These are phyloP conservation scores for Hypoxylon sp. DNA, from an alignment of 2,329 filamentous ascomycete species.

Conservation along the genomic window DNA sequence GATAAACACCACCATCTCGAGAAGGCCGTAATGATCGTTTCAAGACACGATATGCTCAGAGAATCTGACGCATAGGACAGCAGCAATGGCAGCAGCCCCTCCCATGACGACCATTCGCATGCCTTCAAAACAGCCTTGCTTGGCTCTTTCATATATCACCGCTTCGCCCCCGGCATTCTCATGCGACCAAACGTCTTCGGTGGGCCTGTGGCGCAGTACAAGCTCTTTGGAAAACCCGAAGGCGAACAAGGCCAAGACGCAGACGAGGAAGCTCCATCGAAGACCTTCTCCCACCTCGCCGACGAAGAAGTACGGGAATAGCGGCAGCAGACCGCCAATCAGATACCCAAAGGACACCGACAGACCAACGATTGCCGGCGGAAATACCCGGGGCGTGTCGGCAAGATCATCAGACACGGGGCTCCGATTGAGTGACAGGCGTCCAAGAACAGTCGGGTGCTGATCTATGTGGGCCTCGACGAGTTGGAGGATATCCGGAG, in stretches of 20 bases:
- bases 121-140: slow-evolving; percentile 55
- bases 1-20: not conserved
- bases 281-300: slow-evolving; percentile 57
- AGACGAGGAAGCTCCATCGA: slow-evolving; percentile 66
- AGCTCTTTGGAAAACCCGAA: slow-evolving; percentile 74
- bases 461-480: slow-evolving; percentile 37
- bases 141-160: slow-evolving; percentile 43
- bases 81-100: slow-evolving; percentile 62
- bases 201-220: slow-evolving; percentile 39
- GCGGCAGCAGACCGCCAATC: slow-evolving; percentile 73
- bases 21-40: not conserved
- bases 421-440: slow-evolving; percentile 7
- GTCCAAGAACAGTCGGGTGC: slow-evolving; percentile 22
- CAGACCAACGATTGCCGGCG: slow-evolving; percentile 63
- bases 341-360: slow-evolving; percentile 76
- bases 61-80: slow-evolving; percentile 60
- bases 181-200: slow-evolving; percentile 29
- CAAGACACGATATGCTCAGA: slow-evolving; percentile 48
- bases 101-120: slow-evolving; percentile 65
- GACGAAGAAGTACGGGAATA: slow-evolving; percentile 73
- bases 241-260: slow-evolving; percentile 64
- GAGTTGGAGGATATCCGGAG: slow-evolving; percentile 35
- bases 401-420: slow-evolving; percentile 47
- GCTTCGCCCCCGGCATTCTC: slow-evolving; percentile 46
- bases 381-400: slow-evolving; percentile 44